phyloP scores from a whole-genome alignment of 1,139 yeast species.

The Lodderomyces elongisporus region DNA sequence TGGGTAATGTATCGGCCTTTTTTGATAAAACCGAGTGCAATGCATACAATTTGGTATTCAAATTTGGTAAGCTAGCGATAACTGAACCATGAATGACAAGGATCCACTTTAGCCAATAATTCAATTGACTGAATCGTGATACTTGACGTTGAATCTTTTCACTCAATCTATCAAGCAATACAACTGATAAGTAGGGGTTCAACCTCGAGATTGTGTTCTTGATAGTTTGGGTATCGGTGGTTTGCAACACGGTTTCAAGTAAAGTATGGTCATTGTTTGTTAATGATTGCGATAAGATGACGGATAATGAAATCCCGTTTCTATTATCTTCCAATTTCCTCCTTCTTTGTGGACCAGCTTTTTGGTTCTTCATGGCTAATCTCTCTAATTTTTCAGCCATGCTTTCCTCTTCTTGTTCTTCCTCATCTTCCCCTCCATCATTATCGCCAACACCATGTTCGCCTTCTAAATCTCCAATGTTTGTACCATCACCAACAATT shows the following conservation, averaged over 20 bases:
- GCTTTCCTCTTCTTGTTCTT: slow-evolving; percentile 38
- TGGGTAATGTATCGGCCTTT: slow-evolving; percentile 72
- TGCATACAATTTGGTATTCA: slow-evolving; percentile 63
- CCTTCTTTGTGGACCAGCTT: slow-evolving; percentile 18
- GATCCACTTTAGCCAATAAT: slow-evolving; percentile 92
- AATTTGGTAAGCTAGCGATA: slow-evolving; percentile 63
- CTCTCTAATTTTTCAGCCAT: slow-evolving; percentile 59
- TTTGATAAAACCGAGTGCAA: slow-evolving; percentile 72
- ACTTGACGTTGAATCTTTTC: slow-evolving; percentile 71
- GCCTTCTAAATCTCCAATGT: slow-evolving; percentile 49
- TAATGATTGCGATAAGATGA: slow-evolving; percentile 65
- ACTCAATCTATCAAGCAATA: slow-evolving; percentile 74
- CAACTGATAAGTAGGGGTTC: slow-evolving; percentile 68
- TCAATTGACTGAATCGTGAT: slow-evolving; percentile 65
- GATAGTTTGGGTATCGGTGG: slow-evolving; percentile 69
- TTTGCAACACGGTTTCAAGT: slow-evolving; percentile 74
- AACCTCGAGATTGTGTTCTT: slow-evolving; percentile 66
- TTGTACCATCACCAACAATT: slow-evolving; percentile 59
- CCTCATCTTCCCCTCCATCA: slow-evolving; percentile 46
- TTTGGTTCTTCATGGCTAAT: slow-evolving; percentile 25
- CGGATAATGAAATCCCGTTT: slow-evolving; percentile 60
- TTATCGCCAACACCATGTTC: slow-evolving; percentile 67
- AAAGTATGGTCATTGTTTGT: slow-evolving; percentile 67
- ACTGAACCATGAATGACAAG: slow-evolving; percentile 85
- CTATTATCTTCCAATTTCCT: slow-evolving; percentile 29